A percentile compares a stretch with the other conserved stretches of the same genome.
Conservation (phyloP, 805 yeast genomes). For the Kazachstania africana region DNA sequence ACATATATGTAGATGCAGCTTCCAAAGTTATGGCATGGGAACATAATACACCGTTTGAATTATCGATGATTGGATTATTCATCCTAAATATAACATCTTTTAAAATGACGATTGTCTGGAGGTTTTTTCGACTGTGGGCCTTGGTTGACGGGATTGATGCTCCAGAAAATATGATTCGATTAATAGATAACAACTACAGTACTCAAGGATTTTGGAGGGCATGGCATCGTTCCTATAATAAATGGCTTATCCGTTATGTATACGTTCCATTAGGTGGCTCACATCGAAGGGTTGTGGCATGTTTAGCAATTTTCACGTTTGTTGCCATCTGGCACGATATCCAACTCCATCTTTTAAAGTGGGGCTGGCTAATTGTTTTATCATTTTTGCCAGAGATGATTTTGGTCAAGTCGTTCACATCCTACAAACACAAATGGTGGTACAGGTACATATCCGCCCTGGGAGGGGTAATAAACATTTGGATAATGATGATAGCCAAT, state of each 20-base stretch:
- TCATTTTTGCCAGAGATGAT: conserved; percentile 79
- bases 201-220: conserved; percentile 97
- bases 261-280: conserved; percentile 90
- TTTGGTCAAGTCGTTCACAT: conserved; percentile 35
- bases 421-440: conserved; percentile 43
- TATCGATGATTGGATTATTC: conserved; percentile 88
- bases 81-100: conserved; percentile 88
- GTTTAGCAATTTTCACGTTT: conserved; percentile 80
- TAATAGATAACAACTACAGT: conserved; percentile 88
- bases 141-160: conserved; percentile 88
- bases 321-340: conserved; percentile 99
- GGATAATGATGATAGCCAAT: conserved; percentile 98
- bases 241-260: conserved; percentile 81
- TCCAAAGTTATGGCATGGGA: conserved; percentile 84
- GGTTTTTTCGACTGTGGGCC: conserved; percentile 88
- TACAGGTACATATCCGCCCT: conserved; percentile 71
- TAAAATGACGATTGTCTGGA: conserved; percentile 89
- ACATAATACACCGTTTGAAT: conserved; percentile 81
- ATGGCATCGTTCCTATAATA: conserved; percentile 92
- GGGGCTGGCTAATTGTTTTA: conserved; percentile 94
- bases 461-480: conserved; percentile 82
- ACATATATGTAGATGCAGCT: conserved; percentile 85
- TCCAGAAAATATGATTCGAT: conserved; percentile 95
- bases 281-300: conserved; percentile 55
- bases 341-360: conserved; percentile 67